Percentiles rank a stretch among this genome's conserved stretches.
These are phyloP conservation scores for Pisolithus orientalis DNA, from an alignment of 768 basidiomycete genomes.

Conservation along the genomic window DNA sequence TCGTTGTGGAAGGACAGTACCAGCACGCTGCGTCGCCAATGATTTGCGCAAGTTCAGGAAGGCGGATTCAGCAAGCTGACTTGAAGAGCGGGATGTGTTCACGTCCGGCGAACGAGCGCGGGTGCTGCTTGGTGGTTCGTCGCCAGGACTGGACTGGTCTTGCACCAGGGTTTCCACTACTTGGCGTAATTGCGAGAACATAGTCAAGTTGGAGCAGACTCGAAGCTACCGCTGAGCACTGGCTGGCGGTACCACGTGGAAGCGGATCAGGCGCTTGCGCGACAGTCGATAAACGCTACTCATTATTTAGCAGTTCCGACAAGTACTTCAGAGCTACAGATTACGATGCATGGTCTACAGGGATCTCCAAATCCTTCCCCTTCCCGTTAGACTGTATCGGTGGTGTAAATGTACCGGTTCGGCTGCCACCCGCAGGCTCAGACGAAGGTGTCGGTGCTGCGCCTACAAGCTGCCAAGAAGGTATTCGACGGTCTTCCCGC, in stretches of 20 bases:
- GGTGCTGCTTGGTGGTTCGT: slow-evolving; percentile 6
- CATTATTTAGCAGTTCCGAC: no score
- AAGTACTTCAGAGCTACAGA: slow-evolving; percentile 1
- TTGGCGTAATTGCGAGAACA: slow-evolving; percentile 73
- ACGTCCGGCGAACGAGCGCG: slow-evolving; percentile 35
- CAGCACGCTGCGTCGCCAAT: slow-evolving; percentile 45
- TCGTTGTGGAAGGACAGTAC: slow-evolving; percentile 30
- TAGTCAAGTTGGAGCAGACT: slow-evolving; percentile 18
- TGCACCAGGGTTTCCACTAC: slow-evolving; percentile 68
- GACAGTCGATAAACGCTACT: no score
- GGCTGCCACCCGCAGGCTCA: slow-evolving; percentile 11
- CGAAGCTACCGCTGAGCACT: no score
- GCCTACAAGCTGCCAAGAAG: slow-evolving; percentile 82
- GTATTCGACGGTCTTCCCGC: slow-evolving; percentile 69
- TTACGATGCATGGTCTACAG: slow-evolving; percentile 13
- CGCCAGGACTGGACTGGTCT: slow-evolving; percentile 28
- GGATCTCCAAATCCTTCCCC: slow-evolving; percentile 47
- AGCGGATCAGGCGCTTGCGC: no score
- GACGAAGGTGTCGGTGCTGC: slow-evolving; percentile 17
- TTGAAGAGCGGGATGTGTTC: slow-evolving; percentile 30
- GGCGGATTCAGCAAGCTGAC: slow-evolving; percentile 56
- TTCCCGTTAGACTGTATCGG: slow-evolving; percentile 38
- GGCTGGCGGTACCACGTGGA: no score
- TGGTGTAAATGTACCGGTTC: slow-evolving; percentile 11
- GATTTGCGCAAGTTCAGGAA: slow-evolving; percentile 60